A percentile compares a stretch with the other conserved stretches of the same genome.
These are phyloP conservation scores for Pistacia atlantica DNA, from an alignment of 345 rosid genomes.

Conservation along the genomic window DNA sequence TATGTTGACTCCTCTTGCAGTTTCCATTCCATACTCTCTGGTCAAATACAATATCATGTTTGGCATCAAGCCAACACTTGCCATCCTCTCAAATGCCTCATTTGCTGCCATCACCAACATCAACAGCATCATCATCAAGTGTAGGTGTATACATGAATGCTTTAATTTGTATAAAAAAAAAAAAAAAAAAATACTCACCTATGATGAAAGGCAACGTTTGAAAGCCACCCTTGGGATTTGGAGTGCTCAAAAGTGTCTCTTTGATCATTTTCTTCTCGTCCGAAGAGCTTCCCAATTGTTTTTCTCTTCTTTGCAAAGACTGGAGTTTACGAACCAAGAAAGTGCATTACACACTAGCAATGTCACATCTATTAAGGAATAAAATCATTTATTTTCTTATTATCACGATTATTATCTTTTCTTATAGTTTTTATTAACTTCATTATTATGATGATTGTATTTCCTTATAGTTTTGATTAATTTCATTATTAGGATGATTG, in stretches of 20 bases:
- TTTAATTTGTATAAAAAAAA: too few species aligned
- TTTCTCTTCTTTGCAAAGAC: background rate
- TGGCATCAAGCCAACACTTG: constrained; percentile 47
- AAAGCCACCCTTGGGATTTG: constrained; percentile 41
- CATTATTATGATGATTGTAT: too few species aligned
- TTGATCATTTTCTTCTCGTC: constrained; percentile 17
- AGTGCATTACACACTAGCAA: too few species aligned
- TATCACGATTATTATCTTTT: too few species aligned
- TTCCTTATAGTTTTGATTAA: too few species aligned
- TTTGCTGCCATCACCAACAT: constrained; percentile 36
- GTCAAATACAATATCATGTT: constrained; percentile 70
- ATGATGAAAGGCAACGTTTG: constrained; percentile 58
- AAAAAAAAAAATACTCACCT: constrained; percentile 36
- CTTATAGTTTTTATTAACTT: too few species aligned
- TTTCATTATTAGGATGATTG: too few species aligned
- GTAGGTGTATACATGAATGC: background rate
- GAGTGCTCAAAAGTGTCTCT: constrained; percentile 34
- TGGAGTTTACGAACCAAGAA: too few species aligned
- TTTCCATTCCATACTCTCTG: constrained; percentile 50
- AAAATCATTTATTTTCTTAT: too few species aligned
- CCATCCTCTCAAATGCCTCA: constrained; percentile 69
- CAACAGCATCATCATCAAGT: background rate
- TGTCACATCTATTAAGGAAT: too few species aligned
- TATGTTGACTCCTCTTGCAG: constrained; percentile 42
- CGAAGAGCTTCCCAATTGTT: constrained; percentile 14